Base-by-base conservation (phyloP, 2,329 filamentous ascomycete genomes). In the Lasiodiplodia sp. region DNA sequence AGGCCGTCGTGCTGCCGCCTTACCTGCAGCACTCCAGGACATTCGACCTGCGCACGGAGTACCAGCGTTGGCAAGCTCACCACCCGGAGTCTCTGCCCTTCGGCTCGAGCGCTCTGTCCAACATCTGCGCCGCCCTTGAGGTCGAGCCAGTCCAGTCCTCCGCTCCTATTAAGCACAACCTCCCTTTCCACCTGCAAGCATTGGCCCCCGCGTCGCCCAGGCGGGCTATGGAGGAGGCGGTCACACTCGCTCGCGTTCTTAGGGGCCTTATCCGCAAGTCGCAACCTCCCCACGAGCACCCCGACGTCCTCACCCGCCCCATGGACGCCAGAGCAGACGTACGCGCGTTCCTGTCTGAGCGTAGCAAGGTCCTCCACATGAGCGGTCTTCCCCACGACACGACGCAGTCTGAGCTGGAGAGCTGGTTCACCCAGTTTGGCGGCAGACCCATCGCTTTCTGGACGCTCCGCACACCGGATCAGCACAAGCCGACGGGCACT, bases 401-500 rank as follows among this genome's bases (percentile, higher is more conserved):
- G 44, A 99, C 96, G 1, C 96, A 99, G 83, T 98, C 95, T 3
- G 96, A 99, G 83, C 87, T 99, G 28, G 96, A 99, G 84, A 97
- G 94, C 83, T 99, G 96, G 96, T 99, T 98, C 79, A 99, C 96
- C 37, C 96, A 99, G 81, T 99, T 97, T 78, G 96, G 96, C 72
- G 96, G 96, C 62, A 92, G 96, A 53, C 96, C 96, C 37, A 99
- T 99, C 82, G 96, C 96, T 23, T 99, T 99, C 83, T 99, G 96
- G 96, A 99, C 96, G 21, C 87, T 99, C 63, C 92, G 95, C 71
- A 99, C 96, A 16, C 96, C 96, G 3, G 96, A 99, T 82, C 96
- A 98, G 83, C 96, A 98, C 83, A 99, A 99, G 86, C 96, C 96
- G n/a, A 99, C 96, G 11, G 96, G 96, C 53, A 97, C 95, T 67